Evolutionary conservation across 148 eudicot genomes (phyloP).

Genomic region (Camellia japonica): DNA sequence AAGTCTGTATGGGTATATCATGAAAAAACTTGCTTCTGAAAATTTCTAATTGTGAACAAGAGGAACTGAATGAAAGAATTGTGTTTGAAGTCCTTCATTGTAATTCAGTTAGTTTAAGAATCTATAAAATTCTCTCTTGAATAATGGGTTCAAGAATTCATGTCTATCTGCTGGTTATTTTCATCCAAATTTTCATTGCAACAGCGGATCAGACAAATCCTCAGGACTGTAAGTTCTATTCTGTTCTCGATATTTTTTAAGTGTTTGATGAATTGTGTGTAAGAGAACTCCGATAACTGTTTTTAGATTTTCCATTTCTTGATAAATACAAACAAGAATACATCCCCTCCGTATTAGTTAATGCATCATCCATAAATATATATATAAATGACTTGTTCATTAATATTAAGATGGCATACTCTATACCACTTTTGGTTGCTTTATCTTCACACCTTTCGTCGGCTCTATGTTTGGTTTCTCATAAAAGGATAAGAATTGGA

Average conservation of each 20-base stretch:
- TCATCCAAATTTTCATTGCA: conserved; percentile 21
- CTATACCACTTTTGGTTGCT: neutral
- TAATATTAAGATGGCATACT: neutral
- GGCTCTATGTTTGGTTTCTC: neutral
- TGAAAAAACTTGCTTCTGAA: neutral
- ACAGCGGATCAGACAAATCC: conserved; percentile 26
- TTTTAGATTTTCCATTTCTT: neutral
- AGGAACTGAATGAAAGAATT: neutral
- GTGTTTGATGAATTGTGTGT: neutral
- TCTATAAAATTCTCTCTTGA: conserved; percentile 3
- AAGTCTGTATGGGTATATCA: neutral
- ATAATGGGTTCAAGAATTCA: conserved; percentile 28
- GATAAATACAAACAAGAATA: neutral
- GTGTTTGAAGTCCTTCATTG: neutral
- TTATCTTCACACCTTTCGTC: neutral
- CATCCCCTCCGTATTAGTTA: neutral
- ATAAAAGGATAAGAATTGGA: neutral
- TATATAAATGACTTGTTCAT: too few relatives aligned
- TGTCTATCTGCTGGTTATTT: conserved; percentile 30
- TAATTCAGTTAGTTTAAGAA: conserved; percentile 2
- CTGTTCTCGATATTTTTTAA: neutral
- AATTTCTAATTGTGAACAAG: neutral
- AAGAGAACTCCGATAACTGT: neutral
- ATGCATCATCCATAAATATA: neutral
- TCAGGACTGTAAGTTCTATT: conserved; percentile 51